phyloP scores from a whole-genome alignment of 371 early-diverging fungal genomes.

The Cokeromyces recurvatus region DNA sequence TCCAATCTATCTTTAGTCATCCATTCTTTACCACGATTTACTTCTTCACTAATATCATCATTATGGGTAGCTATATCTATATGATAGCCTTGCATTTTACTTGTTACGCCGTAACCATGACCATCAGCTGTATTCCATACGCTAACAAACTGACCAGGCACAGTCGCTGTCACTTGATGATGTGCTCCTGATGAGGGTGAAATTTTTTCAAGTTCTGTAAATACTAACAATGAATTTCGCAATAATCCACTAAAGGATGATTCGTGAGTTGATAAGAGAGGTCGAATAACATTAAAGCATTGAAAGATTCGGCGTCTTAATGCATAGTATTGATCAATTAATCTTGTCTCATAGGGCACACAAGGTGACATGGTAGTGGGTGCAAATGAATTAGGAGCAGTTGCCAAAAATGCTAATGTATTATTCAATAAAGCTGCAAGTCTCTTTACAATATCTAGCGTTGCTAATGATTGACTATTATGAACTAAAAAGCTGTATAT shows the following conservation, averaged over 20 bases:
- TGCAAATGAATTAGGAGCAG: slow-evolving; percentile 53
- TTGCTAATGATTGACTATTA: slow-evolving; percentile 63
- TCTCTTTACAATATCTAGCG: slow-evolving; percentile 77
- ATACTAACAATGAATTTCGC: slow-evolving; percentile 48
- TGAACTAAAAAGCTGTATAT: slow-evolving; percentile 70
- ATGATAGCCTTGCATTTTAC: slow-evolving; percentile 53
- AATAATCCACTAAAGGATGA: slow-evolving; percentile 54
- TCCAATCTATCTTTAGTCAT: slow-evolving; percentile 55
- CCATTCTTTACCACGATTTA: slow-evolving; percentile 48
- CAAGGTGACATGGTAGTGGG: slow-evolving; percentile 38
- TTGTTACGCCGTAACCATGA: slow-evolving; percentile 60
- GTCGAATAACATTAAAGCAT: slow-evolving; percentile 67
- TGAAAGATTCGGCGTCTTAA: slow-evolving; percentile 67
- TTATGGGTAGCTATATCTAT: slow-evolving; percentile 38
- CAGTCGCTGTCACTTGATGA: slow-evolving; percentile 44
- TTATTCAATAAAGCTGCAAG: slow-evolving; percentile 77
- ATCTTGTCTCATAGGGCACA: slow-evolving; percentile 35
- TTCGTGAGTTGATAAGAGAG: slow-evolving; percentile 63
- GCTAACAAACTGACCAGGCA: slow-evolving; percentile 53
- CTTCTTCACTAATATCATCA: slow-evolving; percentile 33
- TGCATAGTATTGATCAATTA: slow-evolving; percentile 60
- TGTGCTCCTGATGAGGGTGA: slow-evolving; percentile 50
- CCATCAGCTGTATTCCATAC: slow-evolving; percentile 59
- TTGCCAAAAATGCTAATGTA: slow-evolving; percentile 60
- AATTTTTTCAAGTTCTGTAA: slow-evolving; percentile 55